Percentiles rank a stretch among this genome's conserved stretches.
These are phyloP conservation scores for Andrographis paniculata DNA, from an alignment of 305 asterid species.

Conservation along the genomic window DNA sequence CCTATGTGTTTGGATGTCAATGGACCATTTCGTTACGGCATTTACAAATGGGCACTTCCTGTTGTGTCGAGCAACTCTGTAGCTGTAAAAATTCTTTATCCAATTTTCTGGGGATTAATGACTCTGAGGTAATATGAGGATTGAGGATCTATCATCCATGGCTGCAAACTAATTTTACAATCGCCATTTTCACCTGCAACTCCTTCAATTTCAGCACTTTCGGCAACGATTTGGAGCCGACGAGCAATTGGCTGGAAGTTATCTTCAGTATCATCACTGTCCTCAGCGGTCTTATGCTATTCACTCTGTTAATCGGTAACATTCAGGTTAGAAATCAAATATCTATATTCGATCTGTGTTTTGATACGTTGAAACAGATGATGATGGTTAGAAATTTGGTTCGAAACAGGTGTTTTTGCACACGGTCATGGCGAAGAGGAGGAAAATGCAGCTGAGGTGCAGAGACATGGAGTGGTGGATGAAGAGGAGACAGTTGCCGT, in stretches of 20 bases:
- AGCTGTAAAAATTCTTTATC: slow-evolving; percentile 82
- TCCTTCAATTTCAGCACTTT: slow-evolving; percentile 52
- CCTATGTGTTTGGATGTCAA: slow-evolving; percentile 77
- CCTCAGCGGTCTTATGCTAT: slow-evolving; percentile 80
- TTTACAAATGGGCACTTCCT: slow-evolving; percentile 88
- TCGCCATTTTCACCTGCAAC: too few relatives aligned
- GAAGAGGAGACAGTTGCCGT: slow-evolving; percentile 80
- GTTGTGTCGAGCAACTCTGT: slow-evolving; percentile 77
- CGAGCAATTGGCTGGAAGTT: slow-evolving; percentile 88
- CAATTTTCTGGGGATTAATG: slow-evolving; percentile 96
- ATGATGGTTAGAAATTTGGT: not conserved
- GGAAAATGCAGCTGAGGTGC: slow-evolving; percentile 78
- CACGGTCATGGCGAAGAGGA: slow-evolving; percentile 87
- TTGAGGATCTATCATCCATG: not conserved
- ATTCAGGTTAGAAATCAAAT: slow-evolving; percentile 48
- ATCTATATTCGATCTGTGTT: not conserved
- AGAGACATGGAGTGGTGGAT: slow-evolving; percentile 99
- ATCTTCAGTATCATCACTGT: slow-evolving; percentile 74
- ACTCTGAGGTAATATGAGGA: slow-evolving; percentile 83
- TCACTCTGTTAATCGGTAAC: slow-evolving; percentile 88
- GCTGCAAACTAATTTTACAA: too few relatives aligned
- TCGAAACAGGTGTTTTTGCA: slow-evolving; percentile 66
- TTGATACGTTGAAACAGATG: not conserved
- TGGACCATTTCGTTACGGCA: slow-evolving; percentile 82
- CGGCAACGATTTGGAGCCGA: slow-evolving; percentile 89